Evolutionary conservation across 805 yeast genomes (phyloP).

Genomic region (Ogataea henricii): DNA sequence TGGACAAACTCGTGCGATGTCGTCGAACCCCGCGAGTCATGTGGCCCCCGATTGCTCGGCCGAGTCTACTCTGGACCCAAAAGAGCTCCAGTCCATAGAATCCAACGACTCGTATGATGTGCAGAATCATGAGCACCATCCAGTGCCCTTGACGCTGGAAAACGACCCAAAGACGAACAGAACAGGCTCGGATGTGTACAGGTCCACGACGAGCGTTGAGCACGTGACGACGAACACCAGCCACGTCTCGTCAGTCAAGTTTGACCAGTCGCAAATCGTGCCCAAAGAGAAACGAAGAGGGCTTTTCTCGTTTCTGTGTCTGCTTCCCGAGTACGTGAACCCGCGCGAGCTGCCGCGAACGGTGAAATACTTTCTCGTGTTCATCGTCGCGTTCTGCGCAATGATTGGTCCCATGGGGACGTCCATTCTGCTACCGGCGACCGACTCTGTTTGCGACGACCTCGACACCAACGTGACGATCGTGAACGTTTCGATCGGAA

Average conservation of each 20-base stretch:
- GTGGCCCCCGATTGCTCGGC: background rate
- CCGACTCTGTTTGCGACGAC: conserved; percentile 55
- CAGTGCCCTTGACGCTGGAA: conserved; percentile 3
- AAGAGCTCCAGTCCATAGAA: conserved; percentile 1
- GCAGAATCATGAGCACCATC: background rate
- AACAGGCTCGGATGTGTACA: background rate
- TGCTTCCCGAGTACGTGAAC: conserved; percentile 72
- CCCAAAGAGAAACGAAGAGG: conserved; percentile 57
- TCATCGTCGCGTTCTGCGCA: conserved; percentile 71
- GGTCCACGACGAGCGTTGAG: background rate
- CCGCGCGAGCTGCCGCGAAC: conserved; percentile 60
- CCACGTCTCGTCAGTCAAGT: conserved; percentile 22
- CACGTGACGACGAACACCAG: conserved; percentile 9
- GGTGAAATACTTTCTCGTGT: conserved; percentile 56
- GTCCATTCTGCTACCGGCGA: conserved; percentile 78
- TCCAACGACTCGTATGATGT: background rate
- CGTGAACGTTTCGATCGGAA: conserved; percentile 79
- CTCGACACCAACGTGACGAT: conserved; percentile 57
- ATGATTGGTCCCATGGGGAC: conserved; percentile 89
- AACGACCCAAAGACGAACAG: background rate
- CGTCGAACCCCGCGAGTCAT: background rate
- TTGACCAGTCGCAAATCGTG: conserved; percentile 33
- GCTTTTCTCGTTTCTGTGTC: conserved; percentile 47
- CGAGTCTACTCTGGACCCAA: background rate
- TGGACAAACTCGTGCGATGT: background rate